phyloP scores from a whole-genome alignment of 139 green algal species.

The Picochlorum sp. region DNA sequence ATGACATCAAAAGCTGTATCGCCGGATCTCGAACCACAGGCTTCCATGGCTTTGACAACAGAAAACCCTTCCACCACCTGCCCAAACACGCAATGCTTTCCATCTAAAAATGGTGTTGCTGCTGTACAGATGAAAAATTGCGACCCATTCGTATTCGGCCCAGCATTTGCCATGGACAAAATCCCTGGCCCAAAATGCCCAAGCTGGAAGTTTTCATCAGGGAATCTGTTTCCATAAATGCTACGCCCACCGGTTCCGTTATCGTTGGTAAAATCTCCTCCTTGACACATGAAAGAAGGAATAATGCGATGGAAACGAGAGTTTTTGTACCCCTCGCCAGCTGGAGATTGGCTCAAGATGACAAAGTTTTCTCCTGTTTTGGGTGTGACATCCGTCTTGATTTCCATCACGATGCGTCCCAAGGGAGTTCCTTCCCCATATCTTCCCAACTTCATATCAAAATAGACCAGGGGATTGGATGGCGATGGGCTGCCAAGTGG shows the following conservation, averaged over 20 bases:
- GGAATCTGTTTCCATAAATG: slow-evolving; percentile 73
- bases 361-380: slow-evolving; percentile 90
- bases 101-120: slow-evolving; percentile 22
- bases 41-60: slow-evolving; percentile 77
- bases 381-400: slow-evolving; percentile 64
- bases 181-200: slow-evolving; percentile 67
- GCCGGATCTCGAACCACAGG: slow-evolving; percentile 52
- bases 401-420: slow-evolving; percentile 73
- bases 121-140: slow-evolving; percentile 78
- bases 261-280: slow-evolving; percentile 76
- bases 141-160: slow-evolving; percentile 69
- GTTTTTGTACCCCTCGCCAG: neutral
- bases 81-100: slow-evolving; percentile 79
- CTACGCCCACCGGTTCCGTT: slow-evolving; percentile 70
- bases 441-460: slow-evolving; percentile 80
- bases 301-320: slow-evolving; percentile 74
- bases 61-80: slow-evolving; percentile 57
- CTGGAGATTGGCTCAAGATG: slow-evolving; percentile 43
- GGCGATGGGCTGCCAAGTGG: slow-evolving; percentile 60
- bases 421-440: slow-evolving; percentile 59
- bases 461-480: slow-evolving; percentile 73
- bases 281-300: slow-evolving; percentile 77
- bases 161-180: slow-evolving; percentile 70
- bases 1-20: slow-evolving; percentile 55
- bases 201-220: slow-evolving; percentile 77